Conservation (phyloP, 1,284 basidiomycete genomes). For the Sanghuangporus weigelae region DNA sequence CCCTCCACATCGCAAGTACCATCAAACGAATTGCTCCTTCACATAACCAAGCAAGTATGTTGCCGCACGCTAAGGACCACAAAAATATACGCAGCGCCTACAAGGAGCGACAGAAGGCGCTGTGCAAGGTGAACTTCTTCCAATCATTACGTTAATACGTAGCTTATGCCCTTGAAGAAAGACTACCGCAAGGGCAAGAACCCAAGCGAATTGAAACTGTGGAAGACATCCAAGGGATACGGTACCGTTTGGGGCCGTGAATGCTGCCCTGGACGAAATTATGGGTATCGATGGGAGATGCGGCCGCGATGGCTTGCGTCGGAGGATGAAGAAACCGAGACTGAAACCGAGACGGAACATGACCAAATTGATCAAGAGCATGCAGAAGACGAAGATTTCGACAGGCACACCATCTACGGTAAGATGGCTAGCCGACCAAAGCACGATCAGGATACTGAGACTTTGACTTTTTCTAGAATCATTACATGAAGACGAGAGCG, state of each 20-base stretch:
- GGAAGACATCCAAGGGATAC: background rate
- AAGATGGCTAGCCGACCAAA: background rate
- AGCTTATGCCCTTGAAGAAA: background rate
- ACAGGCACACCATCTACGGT: background rate
- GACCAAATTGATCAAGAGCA: background rate
- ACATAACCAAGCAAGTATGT: background rate
- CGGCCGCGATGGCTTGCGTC: background rate
- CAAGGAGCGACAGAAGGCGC: constrained; percentile 1
- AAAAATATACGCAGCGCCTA: constrained; percentile 1
- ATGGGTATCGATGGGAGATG: background rate
- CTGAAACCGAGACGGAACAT: background rate
- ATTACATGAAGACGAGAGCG: background rate
- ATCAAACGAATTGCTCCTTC: too few species aligned
- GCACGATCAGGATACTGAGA: background rate
- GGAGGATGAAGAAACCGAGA: background rate
- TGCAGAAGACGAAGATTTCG: background rate
- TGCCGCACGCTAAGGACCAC: background rate
- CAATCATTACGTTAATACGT: background rate
- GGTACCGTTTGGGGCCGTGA: background rate
- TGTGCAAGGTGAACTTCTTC: background rate
- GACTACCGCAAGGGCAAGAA: background rate
- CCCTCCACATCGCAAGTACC: too few species aligned
- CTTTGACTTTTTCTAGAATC: background rate
- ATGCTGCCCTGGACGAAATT: background rate
- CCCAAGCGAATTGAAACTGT: background rate